Base-by-base conservation (phyloP, 352 stramenopile species). In the Pythium aristosporum region DNA sequence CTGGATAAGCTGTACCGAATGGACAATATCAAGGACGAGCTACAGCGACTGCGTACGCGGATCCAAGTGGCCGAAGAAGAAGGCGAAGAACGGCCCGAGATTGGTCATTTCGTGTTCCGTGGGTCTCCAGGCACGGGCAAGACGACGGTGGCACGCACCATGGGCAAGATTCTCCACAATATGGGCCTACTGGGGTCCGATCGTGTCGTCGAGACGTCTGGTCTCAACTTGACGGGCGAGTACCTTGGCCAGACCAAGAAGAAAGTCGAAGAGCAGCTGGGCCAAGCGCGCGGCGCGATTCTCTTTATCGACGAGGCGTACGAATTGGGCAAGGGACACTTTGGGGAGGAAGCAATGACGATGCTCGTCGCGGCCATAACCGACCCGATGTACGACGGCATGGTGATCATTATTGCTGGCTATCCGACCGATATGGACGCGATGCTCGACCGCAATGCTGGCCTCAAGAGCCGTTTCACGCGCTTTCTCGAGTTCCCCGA, bases 221-320 rank as follows among this genome's bases (percentile, higher is more conserved):
- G 92, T 7, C 63, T 96, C 41, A 88, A 97, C 34, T 70, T 98
- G 32, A 95, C 96, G 0, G 91, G 85, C 66, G 71, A 94, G 37
- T 89, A 92, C 43, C 75, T 97, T 30, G 91, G 89, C 0, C 88
- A 96, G 5, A 98, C 92, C 3, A 91, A 97, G 57, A 80, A 92
- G 53, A 94, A 92, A 41, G 94, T 96, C 5, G 77, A 78, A 12
- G 73, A 86, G n/a, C 84, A 98, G 51, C 72, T 98, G 3, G 83
- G 91, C 7, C 77, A 97, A 65, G 94, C 93, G 3, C 81, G 85
- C 23, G 96, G 94, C 10, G 94, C 90, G 25, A 78, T 99, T 41
- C 67, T 99, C 25, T 98, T 98, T 65, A 88, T 98, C 41, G 87
- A 98, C 65, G 94, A 98, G 65, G 85, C 91, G 8, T 98, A 98